Conservation (phyloP, 169 alveolate genomes). For the Plasmodium gallinaceum region DNA sequence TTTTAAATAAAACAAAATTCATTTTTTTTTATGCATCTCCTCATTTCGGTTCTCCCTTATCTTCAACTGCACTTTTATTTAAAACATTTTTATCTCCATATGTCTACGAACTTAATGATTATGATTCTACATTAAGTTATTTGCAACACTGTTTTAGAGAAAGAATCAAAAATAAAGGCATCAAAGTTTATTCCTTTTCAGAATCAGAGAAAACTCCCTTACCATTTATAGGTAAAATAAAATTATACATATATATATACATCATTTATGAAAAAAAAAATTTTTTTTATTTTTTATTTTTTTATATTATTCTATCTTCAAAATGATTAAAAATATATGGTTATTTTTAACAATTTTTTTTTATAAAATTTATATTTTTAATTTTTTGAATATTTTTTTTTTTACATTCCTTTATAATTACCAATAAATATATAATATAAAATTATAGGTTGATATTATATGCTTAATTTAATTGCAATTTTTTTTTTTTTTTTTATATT, state of each 20-base stretch:
- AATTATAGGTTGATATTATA: background rate
- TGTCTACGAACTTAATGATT: slow-evolving; percentile 45
- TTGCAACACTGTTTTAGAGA: slow-evolving; percentile 39
- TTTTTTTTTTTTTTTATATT: background rate
- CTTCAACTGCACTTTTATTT: slow-evolving; percentile 31
- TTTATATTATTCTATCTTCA: no score
- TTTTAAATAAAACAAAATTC: slow-evolving; percentile 54
- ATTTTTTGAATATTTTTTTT: no score
- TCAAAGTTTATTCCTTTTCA: slow-evolving; percentile 51
- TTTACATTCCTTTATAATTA: no score
- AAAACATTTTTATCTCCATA: slow-evolving; percentile 61
- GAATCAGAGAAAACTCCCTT: slow-evolving; percentile 70
- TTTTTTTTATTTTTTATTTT: no score
- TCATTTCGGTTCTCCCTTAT: slow-evolving; percentile 67
- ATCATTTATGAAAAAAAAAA: background rate
- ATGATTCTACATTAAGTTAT: slow-evolving; percentile 32
- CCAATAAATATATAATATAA: no score
- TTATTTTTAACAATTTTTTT: no score
- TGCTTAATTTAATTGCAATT: background rate
- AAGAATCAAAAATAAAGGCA: slow-evolving; percentile 25
- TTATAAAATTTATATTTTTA: no score
- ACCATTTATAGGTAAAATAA: slow-evolving; percentile 47
- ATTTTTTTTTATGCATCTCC: slow-evolving; percentile 72
- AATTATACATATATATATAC: background rate
- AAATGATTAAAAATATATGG: no score